Evolutionary conservation across 345 rosid genomes (phyloP).

Genomic region (Arabidopsis suecica): DNA sequence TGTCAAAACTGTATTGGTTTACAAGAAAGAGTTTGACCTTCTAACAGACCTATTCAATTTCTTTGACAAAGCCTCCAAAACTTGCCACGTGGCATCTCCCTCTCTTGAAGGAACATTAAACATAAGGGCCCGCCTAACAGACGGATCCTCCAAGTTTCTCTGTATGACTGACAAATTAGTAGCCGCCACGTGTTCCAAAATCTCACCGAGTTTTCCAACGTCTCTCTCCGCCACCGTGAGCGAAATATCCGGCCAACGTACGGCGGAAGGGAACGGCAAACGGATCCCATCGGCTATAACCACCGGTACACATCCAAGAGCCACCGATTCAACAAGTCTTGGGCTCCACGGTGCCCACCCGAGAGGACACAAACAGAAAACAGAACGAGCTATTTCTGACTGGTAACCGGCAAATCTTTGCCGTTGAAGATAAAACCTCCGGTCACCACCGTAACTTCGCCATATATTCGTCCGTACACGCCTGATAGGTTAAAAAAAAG

Average conservation of each 20-base stretch:
- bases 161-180: conserved; percentile 77
- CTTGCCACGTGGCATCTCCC: conserved; percentile 96
- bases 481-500: conserved; percentile 45
- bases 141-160: conserved; percentile 62
- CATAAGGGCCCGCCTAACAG: conserved; percentile 63
- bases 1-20: conserved; percentile 42
- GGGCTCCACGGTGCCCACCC: conserved; percentile 99
- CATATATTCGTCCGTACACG: conserved; percentile 81
- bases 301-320: conserved; percentile 87
- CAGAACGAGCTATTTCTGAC: conserved; percentile 81
- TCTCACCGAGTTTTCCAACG: conserved; percentile 58
- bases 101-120: conserved; percentile 55
- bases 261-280: conserved; percentile 69
- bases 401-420: conserved; percentile 81
- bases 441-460: conserved; percentile 70
- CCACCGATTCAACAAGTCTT: conserved; percentile 85
- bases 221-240: conserved; percentile 84
- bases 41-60: conserved; percentile 61
- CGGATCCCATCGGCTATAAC: conserved; percentile 88
- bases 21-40: conserved; percentile 40
- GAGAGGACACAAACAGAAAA: conserved; percentile 84
- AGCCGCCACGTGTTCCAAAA: conserved; percentile 78
- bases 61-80: conserved; percentile 54
- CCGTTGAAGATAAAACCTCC: conserved; percentile 72
- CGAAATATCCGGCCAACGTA: conserved; percentile 80